These are phyloP conservation scores for Priceomyces melissophilus DNA, from an alignment of 805 yeast genomes.

Conservation along the genomic window DNA sequence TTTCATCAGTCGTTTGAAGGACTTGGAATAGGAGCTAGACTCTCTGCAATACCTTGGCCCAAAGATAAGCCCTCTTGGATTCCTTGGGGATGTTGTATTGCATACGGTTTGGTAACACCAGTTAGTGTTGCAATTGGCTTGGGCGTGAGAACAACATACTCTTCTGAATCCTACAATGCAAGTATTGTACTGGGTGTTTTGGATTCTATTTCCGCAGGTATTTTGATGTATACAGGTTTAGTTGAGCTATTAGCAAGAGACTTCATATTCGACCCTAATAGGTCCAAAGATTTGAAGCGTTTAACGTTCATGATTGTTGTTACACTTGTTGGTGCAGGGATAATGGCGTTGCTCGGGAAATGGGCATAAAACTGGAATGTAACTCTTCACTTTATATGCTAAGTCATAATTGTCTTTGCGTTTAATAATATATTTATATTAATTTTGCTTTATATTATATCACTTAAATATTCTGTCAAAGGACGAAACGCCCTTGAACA, in stretches of 20 bases:
- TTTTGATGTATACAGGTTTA: slow-evolving; percentile 69
- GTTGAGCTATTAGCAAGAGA: slow-evolving; percentile 82
- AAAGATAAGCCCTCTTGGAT: slow-evolving; percentile 31
- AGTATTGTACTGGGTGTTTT: slow-evolving; percentile 67
- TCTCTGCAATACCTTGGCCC: slow-evolving; percentile 26
- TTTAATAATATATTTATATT: neutral
- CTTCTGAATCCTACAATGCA: slow-evolving; percentile 55
- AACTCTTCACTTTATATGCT: neutral
- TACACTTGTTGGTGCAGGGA: slow-evolving; percentile 65
- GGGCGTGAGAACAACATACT: slow-evolving; percentile 63
- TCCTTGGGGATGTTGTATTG: slow-evolving; percentile 55
- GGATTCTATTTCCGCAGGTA: slow-evolving; percentile 76
- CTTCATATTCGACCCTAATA: slow-evolving; percentile 61
- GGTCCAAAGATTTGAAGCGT: slow-evolving; percentile 46
- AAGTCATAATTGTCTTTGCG: slow-evolving; percentile 1
- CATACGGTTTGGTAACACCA: slow-evolving; percentile 62
- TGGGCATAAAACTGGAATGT: slow-evolving; percentile 48
- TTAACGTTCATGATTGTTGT: slow-evolving; percentile 50
- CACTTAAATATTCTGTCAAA: too few species aligned
- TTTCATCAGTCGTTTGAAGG: slow-evolving; percentile 34
- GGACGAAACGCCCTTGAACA: too few species aligned
- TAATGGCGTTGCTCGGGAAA: slow-evolving; percentile 73
- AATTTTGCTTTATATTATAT: too few species aligned
- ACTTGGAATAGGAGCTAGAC: slow-evolving; percentile 30
- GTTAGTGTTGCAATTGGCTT: slow-evolving; percentile 75